Conservation (phyloP, 1,139 yeast species). For the Suhomyces taliae region DNA sequence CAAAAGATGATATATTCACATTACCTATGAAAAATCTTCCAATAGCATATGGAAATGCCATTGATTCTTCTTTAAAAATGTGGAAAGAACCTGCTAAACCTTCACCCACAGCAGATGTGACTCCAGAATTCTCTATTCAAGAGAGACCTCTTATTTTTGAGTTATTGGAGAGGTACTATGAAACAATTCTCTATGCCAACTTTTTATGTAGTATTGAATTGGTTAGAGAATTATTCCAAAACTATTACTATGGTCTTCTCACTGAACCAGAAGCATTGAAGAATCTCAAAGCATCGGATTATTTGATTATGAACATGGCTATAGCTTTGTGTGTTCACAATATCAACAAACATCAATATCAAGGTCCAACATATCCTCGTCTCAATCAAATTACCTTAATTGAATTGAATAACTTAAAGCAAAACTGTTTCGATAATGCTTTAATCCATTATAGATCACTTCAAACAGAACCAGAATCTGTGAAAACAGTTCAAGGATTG, state of each 20-base stretch:
- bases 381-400: neutral
- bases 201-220: slow-evolving; percentile 8
- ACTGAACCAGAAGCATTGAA: slow-evolving; percentile 7
- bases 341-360: neutral
- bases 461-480: slow-evolving; percentile 21
- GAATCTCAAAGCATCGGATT: slow-evolving; percentile 16
- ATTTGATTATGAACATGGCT: slow-evolving; percentile 19
- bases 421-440: slow-evolving; percentile 18
- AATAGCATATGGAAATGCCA: slow-evolving; percentile 7
- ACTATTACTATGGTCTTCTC: slow-evolving; percentile 10
- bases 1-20: slow-evolving; percentile 1
- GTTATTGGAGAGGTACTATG: slow-evolving; percentile 9
- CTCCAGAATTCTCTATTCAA: slow-evolving; percentile 3
- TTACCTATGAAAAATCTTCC: slow-evolving; percentile 11
- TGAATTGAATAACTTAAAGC: slow-evolving; percentile 7
- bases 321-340: slow-evolving; percentile 15
- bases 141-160: slow-evolving; percentile 10
- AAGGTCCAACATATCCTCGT: slow-evolving; percentile 3
- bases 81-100: slow-evolving; percentile 6
- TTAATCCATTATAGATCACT: slow-evolving; percentile 23
- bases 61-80: slow-evolving; percentile 6
- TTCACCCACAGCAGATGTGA: neutral
- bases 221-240: slow-evolving; percentile 10
- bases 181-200: slow-evolving; percentile 4
- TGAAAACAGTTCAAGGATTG: slow-evolving; percentile 24